phyloP scores from a whole-genome alignment of 1,284 basidiomycete genomes.

The Austroboletus rostrupii region DNA sequence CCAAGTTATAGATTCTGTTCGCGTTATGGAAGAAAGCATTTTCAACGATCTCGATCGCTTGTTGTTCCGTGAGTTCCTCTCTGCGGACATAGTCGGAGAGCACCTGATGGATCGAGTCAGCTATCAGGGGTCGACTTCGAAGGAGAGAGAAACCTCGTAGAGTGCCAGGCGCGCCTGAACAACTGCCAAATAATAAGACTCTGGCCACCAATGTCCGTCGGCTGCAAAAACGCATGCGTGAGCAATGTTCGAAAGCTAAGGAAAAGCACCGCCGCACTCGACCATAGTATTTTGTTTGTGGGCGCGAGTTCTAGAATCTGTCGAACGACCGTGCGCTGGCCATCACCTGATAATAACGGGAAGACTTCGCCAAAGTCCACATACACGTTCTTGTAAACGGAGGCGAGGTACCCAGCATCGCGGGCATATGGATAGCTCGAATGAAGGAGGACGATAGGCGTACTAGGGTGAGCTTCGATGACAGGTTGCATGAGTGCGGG shows the following conservation, averaged over 20 bases:
- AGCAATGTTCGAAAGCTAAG: neutral
- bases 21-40: constrained; percentile 32
- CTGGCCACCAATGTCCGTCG: constrained; percentile 77
- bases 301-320: constrained; percentile 69
- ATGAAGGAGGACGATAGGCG: constrained; percentile 66
- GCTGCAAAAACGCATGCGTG: constrained; percentile 36
- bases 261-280: constrained; percentile 44
- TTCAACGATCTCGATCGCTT: constrained; percentile 25
- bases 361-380: constrained; percentile 81
- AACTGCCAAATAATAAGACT: constrained; percentile 65
- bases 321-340: constrained; percentile 54
- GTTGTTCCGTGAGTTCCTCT: constrained; percentile 23
- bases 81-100: constrained; percentile 19
- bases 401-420: constrained; percentile 70
- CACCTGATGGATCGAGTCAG: constrained; percentile 13
- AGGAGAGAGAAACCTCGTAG: constrained; percentile 42
- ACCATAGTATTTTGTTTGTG: constrained; percentile 76
- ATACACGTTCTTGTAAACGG: constrained; percentile 69
- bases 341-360: constrained; percentile 58
- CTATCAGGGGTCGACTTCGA: neutral
- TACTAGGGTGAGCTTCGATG: constrained; percentile 57
- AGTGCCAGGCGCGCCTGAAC: constrained; percentile 60
- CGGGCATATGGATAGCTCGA: constrained; percentile 70
- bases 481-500: constrained; percentile 65
- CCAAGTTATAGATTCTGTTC: constrained; percentile 27